These are phyloP conservation scores for Pleoardoris graminearum DNA, from an alignment of 2,329 filamentous ascomycete genomes.

Conservation along the genomic window DNA sequence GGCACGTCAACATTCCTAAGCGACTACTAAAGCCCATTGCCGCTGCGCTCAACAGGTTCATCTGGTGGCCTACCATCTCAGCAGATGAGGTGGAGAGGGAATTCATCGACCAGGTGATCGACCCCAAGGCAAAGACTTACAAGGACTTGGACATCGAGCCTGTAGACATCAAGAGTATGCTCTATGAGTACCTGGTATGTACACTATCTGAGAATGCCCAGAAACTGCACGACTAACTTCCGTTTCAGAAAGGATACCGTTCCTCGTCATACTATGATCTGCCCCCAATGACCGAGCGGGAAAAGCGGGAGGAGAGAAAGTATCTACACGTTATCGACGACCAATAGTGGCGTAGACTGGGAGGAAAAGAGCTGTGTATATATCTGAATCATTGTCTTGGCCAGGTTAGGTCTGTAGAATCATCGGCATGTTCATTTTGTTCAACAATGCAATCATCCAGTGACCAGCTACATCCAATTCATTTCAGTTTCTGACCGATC, in stretches of 20 bases:
- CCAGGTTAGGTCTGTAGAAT: slow-evolving; percentile 29
- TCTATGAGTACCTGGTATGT: slow-evolving; percentile 90
- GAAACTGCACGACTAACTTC: slow-evolving; percentile 11
- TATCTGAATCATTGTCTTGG: slow-evolving; percentile 25
- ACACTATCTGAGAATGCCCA: background rate
- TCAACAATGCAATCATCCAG: too few species aligned
- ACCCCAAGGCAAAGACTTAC: slow-evolving; percentile 91
- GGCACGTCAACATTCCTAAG: slow-evolving; percentile 91
- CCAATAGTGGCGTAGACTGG: slow-evolving; percentile 32
- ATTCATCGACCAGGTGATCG: slow-evolving; percentile 90
- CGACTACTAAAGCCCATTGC: slow-evolving; percentile 74
- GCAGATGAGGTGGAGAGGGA: slow-evolving; percentile 88
- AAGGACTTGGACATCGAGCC: slow-evolving; percentile 90
- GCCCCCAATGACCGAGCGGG: slow-evolving; percentile 90
- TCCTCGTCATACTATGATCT: slow-evolving; percentile 89
- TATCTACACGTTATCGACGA: slow-evolving; percentile 77
- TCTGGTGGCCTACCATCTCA: slow-evolving; percentile 89
- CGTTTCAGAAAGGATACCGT: slow-evolving; percentile 78
- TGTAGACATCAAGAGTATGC: slow-evolving; percentile 80
- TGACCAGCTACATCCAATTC: too few species aligned
- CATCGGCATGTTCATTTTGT: slow-evolving; percentile 16
- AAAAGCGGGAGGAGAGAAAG: slow-evolving; percentile 93
- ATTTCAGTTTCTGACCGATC: too few species aligned
- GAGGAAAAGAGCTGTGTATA: slow-evolving; percentile 29
- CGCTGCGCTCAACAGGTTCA: slow-evolving; percentile 72